These are phyloP conservation scores for Saccharomycopsis sp. DNA, from an alignment of 805 yeast genomes.

Conservation along the genomic window DNA sequence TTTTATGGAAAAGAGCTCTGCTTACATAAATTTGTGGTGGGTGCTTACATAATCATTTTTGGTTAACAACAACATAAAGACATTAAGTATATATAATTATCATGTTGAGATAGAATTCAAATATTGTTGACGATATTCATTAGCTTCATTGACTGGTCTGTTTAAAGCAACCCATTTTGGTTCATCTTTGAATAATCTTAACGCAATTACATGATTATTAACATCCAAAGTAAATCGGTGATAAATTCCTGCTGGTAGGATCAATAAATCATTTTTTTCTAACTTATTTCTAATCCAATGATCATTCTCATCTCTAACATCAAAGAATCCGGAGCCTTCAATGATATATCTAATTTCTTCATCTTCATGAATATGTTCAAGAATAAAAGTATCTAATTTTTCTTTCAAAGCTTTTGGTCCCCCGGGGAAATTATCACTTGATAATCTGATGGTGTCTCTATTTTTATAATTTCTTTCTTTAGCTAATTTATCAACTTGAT, in stretches of 20 bases:
- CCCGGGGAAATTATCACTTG: conserved; percentile 49
- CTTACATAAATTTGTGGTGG: too few species aligned
- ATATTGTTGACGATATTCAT: conserved; percentile 4
- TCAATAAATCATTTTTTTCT: conserved; percentile 49
- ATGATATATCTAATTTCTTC: conserved; percentile 88
- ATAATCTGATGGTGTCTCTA: conserved; percentile 60
- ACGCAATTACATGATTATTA: conserved; percentile 56
- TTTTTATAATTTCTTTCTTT: conserved; percentile 63
- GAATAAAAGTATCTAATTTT: conserved; percentile 61
- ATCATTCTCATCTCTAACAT: conserved; percentile 55
- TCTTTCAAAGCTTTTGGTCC: conserved; percentile 47
- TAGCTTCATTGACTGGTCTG: conserved; percentile 38
- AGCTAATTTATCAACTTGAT: conserved; percentile 59
- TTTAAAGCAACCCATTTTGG: conserved; percentile 92
- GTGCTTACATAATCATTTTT: too few species aligned
- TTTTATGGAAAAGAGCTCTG: too few species aligned
- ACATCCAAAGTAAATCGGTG: conserved; percentile 80
- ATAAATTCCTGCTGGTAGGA: conserved; percentile 87
- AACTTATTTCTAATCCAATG: conserved; percentile 73
- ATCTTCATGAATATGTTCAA: conserved; percentile 91
- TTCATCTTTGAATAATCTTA: conserved; percentile 83
- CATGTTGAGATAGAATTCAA: background rate
- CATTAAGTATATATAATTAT: background rate
- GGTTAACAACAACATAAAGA: too few species aligned
- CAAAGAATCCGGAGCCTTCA: conserved; percentile 90